These are phyloP conservation scores for Paxillus involutus DNA, from an alignment of 768 basidiomycete genomes.

Conservation along the genomic window DNA sequence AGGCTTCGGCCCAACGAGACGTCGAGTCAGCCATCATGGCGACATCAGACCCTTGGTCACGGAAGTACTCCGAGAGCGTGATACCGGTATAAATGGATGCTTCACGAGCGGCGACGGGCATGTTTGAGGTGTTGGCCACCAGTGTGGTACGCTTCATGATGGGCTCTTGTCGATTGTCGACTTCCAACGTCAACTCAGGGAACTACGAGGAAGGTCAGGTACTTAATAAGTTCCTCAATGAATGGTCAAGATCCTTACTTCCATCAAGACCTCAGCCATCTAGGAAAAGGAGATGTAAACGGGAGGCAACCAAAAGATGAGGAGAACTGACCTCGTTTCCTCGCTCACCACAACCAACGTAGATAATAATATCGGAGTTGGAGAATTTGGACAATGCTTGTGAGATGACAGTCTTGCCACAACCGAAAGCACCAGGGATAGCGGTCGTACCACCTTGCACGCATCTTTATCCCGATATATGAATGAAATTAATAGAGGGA, in stretches of 20 bases:
- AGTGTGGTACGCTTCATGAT: conserved; percentile 99
- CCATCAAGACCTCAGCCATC: conserved; percentile 99
- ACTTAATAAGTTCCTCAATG: conserved; percentile 1
- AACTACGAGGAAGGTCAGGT: conserved; percentile 42
- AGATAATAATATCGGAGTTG: conserved; percentile 98
- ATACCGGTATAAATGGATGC: conserved; percentile 99
- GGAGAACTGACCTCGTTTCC: conserved; percentile 77
- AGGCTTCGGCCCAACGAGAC: conserved; percentile 97
- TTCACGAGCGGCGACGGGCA: conserved; percentile 99
- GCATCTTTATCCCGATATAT: conserved; percentile 50
- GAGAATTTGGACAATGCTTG: conserved; percentile 98
- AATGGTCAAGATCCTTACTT: conserved; percentile 45
- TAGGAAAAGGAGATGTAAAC: conserved; percentile 28
- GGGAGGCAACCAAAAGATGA: conserved; percentile 39
- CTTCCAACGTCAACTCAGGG: conserved; percentile 91
- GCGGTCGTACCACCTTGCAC: conserved; percentile 96
- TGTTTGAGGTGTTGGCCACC: conserved; percentile 99
- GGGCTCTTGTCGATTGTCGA: conserved; percentile 91
- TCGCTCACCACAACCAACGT: conserved; percentile 98
- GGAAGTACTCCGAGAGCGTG: conserved; percentile 98
- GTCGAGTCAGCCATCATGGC: conserved; percentile 99
- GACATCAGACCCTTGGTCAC: conserved; percentile 96
- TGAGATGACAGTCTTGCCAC: conserved; percentile 98
- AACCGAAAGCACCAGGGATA: conserved; percentile 99
- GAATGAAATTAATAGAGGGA: not conserved